phyloP scores from a whole-genome alignment of 106 monocot species.

The Cymbidium sinense region DNA sequence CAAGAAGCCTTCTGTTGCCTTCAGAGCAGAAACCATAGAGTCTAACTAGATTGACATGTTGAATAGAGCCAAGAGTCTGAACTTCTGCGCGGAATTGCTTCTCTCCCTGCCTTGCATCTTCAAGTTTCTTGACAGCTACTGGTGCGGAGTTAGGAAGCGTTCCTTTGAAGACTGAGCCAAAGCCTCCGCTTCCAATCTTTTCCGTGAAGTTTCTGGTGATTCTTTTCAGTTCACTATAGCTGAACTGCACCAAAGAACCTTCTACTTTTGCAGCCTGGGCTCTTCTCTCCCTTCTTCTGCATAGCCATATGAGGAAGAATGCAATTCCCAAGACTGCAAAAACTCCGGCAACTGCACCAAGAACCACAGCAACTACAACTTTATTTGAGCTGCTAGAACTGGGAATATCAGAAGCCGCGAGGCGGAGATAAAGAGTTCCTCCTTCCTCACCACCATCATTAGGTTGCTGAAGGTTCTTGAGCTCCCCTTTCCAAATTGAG shows the following conservation, averaged over 20 bases:
- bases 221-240: conserved; percentile 4
- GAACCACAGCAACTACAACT: not conserved
- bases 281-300: conserved; percentile 8
- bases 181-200: conserved; percentile 30
- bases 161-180: conserved; percentile 37
- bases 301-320: not conserved
- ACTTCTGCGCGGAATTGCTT: conserved; percentile 41
- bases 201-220: conserved; percentile 39
- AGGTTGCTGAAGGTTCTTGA: conserved; percentile 20
- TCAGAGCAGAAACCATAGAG: conserved; percentile 19
- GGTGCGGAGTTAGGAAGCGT: conserved; percentile 14
- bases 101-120: conserved; percentile 27
- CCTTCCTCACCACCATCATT: conserved; percentile 9
- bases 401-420: conserved; percentile 24
- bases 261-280: conserved; percentile 3
- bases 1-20: conserved; percentile 19
- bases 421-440: conserved; percentile 23
- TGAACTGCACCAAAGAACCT: conserved; percentile 16
- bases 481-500: conserved; percentile 23
- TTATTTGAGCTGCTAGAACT: conserved; percentile 2
- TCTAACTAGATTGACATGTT: conserved; percentile 31
- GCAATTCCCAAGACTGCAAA: not conserved
- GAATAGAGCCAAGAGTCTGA: conserved; percentile 22
- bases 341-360: conserved; percentile 9
- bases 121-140: conserved; percentile 32